These are phyloP conservation scores for Globisporangium recalcitrans DNA, from an alignment of 352 stramenopile species.

Conservation along the genomic window DNA sequence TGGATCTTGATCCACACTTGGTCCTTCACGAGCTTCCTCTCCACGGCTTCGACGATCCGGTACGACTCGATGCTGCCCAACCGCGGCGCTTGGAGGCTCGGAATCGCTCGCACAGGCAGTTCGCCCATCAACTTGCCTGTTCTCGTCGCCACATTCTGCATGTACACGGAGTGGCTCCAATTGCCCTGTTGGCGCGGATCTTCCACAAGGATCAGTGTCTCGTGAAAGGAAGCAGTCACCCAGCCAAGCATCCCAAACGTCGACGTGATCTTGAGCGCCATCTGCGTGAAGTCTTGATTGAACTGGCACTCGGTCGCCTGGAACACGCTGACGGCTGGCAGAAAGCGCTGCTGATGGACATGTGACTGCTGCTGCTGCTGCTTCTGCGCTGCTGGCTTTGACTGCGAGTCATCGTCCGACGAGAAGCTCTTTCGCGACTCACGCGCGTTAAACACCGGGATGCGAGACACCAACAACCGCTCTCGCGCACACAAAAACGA, in stretches of 20 bases:
- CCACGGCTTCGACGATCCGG: constrained; percentile 46
- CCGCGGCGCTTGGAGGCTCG: constrained; percentile 52
- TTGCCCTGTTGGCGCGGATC: constrained; percentile 25
- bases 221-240: constrained; percentile 58
- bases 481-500: constrained; percentile 52
- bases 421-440: constrained; percentile 10
- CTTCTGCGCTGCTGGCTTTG: constrained; percentile 19
- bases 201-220: constrained; percentile 48
- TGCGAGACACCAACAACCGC: constrained; percentile 41
- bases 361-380: constrained; percentile 21
- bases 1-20: constrained; percentile 62
- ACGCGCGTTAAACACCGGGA: constrained; percentile 41
- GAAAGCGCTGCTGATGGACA: constrained; percentile 26
- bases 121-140: constrained; percentile 56
- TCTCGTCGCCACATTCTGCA: constrained; percentile 64
- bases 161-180: constrained; percentile 34
- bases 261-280: constrained; percentile 63
- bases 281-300: constrained; percentile 63
- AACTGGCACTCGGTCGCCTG: constrained; percentile 63
- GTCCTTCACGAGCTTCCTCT: constrained; percentile 72
- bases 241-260: constrained; percentile 57
- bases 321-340: constrained; percentile 64
- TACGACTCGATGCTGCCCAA: constrained; percentile 50
- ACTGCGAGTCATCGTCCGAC: constrained; percentile 8
- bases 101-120: constrained; percentile 53